A percentile compares a stretch with the other conserved stretches of the same genome.
phyloP scores from a whole-genome alignment of 2,329 filamentous ascomycete genomes.

The Didymella segeticola region DNA sequence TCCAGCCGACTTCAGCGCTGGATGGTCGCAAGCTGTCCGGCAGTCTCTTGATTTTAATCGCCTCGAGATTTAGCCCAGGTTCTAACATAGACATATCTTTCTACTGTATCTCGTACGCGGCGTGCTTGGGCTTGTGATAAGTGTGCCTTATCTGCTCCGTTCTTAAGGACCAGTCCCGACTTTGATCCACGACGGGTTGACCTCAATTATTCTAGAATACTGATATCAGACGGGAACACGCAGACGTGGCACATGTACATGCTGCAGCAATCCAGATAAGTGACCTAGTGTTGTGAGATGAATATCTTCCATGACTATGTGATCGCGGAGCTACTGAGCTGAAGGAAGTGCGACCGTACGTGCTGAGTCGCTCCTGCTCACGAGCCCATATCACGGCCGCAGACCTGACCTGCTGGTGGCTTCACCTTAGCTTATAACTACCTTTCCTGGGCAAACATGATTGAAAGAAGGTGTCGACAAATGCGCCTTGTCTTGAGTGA shows the following conservation, averaged over 20 bases:
- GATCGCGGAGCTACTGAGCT: neutral
- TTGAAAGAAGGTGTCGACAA: neutral
- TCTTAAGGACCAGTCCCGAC: no score
- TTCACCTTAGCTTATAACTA: neutral
- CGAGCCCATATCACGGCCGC: neutral
- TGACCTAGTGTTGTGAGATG: neutral
- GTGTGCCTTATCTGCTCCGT: no score
- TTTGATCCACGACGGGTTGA: no score
- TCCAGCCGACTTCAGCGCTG: no score
- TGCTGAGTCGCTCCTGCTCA: neutral
- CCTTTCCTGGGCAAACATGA: neutral
- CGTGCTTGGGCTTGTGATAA: no score
- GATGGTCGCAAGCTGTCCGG: no score
- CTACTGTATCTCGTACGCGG: no score
- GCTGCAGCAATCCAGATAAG: neutral
- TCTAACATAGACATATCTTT: no score
- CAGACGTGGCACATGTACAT: neutral
- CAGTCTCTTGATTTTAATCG: no score
- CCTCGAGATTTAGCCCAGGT: no score
- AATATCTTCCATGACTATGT: neutral
- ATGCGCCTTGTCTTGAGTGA: neutral
- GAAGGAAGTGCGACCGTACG: neutral
- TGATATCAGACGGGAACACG: neutral
- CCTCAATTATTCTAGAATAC: no score
- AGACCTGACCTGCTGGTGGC: neutral